Evolutionary conservation across 148 eudicot genomes (phyloP), one percentile per base, ranked within the genome.

Genomic region (Agrostemma githago): DNA sequence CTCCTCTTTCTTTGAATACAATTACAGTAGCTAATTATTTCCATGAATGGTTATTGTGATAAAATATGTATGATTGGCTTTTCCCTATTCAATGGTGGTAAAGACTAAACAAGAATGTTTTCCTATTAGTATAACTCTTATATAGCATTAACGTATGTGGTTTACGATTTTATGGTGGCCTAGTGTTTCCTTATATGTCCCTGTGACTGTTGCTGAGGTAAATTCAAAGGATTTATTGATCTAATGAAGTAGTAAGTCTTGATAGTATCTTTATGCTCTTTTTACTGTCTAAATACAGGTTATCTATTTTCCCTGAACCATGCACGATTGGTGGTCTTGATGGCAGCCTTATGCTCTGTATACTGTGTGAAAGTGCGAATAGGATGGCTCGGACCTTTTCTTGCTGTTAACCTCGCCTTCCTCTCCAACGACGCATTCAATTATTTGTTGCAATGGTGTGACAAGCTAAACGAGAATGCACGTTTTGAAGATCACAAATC

Each of bases 261-360:
- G 72, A 59, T n/a, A 19, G 17, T 19, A 56, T 5, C 46, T 71
- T 39, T 79, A 53, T 26, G 43, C 16, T 7, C 60, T 54, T 42
- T 42, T 63, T 41, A 53, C 46, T 75, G 43, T 78, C 38, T 39
- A 59, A 38, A 53, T 82, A 84, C 92, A 96, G 99, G 99, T 56
- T 96, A 92, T 80, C 79, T 96, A 76, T 96, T 96, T 86, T 90
- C 97, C 73, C 81, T 92, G 75, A 96, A 88, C 78, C 99, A 92
- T 77, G 97, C 99, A 44, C 82, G 99, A 57, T 82, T 92, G 84
- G 92, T 96, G 75, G 94, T 96, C 77, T 77, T 96, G 73, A 86
- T 90, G 83, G 91, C 96, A 72, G 87, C 91, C 26, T 17, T 87
- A 38, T 92, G 92, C 86, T 86, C 96, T 51, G 72, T 90, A 26